These are phyloP conservation scores for Brachypodium distachyon DNA, from an alignment of 202 grass and related monocot genomes.

Conservation along the genomic window DNA sequence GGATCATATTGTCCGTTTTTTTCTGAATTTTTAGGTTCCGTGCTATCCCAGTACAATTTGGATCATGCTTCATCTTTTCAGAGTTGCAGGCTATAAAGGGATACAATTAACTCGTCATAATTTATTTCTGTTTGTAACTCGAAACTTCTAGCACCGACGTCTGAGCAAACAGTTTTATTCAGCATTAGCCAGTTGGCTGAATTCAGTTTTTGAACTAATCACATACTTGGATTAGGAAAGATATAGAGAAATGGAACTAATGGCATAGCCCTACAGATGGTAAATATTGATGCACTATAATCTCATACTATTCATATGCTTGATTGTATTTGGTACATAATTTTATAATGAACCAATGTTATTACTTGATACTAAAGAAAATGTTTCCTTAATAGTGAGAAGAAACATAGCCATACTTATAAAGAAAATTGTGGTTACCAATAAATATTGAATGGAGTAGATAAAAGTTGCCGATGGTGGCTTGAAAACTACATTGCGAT, in stretches of 20 bases:
- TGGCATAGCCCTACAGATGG: background rate
- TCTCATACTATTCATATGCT: background rate
- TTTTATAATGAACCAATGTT: background rate
- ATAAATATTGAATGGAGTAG: too few species aligned
- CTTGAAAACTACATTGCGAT: background rate
- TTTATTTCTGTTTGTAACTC: too few species aligned
- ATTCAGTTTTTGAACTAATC: background rate
- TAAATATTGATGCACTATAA: background rate
- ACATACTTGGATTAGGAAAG: background rate
- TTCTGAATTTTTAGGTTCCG: too few species aligned
- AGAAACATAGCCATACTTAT: too few species aligned
- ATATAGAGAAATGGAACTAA: background rate
- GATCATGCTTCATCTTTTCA: background rate
- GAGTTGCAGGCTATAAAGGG: background rate
- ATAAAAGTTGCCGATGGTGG: too few species aligned
- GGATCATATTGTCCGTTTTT: background rate
- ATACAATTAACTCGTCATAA: background rate
- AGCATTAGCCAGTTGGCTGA: background rate
- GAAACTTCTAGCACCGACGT: background rate
- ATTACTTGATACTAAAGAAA: too few species aligned
- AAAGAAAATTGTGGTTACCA: too few species aligned
- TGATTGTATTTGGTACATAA: background rate
- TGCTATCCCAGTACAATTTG: background rate
- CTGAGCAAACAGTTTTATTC: background rate
- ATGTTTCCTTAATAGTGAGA: too few species aligned